These are phyloP conservation scores for Achaetomium macrosporum DNA, from an alignment of 2,329 filamentous ascomycete species.

Conservation along the genomic window DNA sequence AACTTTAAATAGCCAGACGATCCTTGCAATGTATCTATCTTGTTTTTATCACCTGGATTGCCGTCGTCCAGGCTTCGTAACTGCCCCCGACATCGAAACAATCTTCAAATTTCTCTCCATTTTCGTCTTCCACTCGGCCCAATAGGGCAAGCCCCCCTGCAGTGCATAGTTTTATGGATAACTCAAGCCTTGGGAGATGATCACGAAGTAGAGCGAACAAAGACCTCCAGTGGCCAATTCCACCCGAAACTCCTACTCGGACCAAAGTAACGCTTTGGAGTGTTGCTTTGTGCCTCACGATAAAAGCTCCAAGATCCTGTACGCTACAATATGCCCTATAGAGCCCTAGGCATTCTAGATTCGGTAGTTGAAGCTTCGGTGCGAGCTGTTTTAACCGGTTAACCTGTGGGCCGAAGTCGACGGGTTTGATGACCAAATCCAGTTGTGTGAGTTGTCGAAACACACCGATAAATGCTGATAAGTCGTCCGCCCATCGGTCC, in stretches of 20 bases:
- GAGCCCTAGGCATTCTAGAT: conserved; percentile 4
- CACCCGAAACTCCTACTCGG: conserved; percentile 6
- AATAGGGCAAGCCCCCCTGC: conserved; percentile 4
- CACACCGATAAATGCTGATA: conserved; percentile 4
- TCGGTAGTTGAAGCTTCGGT: conserved; percentile 5
- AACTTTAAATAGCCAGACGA: no score
- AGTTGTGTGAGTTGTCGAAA: conserved; percentile 4
- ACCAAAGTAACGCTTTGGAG: conserved; percentile 8
- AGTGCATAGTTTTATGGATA: conserved; percentile 4
- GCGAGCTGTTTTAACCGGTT: conserved; percentile 4
- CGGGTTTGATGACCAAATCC: conserved; percentile 2
- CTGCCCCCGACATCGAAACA: conserved; percentile 3
- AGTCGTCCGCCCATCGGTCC: conserved; percentile 2
- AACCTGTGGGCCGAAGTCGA: not conserved
- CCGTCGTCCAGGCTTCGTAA: conserved; percentile 6
- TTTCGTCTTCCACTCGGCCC: conserved; percentile 1
- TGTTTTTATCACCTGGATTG: conserved; percentile 4
- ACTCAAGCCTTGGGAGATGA: conserved; percentile 5
- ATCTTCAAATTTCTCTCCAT: conserved; percentile 7
- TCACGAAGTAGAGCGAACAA: conserved; percentile 2
- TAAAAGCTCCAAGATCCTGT: conserved; percentile 4
- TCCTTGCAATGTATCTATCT: conserved; percentile 1
- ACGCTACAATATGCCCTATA: conserved; percentile 4
- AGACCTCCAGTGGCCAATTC: conserved; percentile 6
- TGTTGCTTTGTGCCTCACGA: conserved; percentile 5